Conservation (phyloP, 1,139 yeast species). For the Yamadazyma sp. region DNA sequence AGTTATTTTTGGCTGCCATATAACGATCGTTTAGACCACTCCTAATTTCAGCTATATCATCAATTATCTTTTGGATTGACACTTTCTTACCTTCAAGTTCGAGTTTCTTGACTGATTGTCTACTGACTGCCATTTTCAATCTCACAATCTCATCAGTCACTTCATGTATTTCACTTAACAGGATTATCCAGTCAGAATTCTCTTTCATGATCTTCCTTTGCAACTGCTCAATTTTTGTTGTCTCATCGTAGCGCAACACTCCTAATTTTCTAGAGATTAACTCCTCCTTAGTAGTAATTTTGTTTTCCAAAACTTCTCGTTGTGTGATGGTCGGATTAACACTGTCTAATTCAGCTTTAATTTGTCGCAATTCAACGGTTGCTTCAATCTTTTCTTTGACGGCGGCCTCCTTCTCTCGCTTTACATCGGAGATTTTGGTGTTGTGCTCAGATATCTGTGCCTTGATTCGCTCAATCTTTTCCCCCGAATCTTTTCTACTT, state of each 20-base stretch:
- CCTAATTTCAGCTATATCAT: conserved; percentile 34
- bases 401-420: not conserved
- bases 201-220: conserved; percentile 7
- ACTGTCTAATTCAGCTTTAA: not conserved
- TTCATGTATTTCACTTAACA: not conserved
- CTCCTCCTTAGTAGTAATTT: conserved; percentile 9
- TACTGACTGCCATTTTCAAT: conserved; percentile 13
- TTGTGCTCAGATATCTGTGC: not conserved
- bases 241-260: conserved; percentile 11
- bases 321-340: not conserved
- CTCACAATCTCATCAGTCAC: not conserved
- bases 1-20: conserved; percentile 38
- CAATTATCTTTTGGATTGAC: conserved; percentile 30
- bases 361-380: not conserved
- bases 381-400: not conserved
- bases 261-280: conserved; percentile 3
- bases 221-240: conserved; percentile 12
- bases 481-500: conserved; percentile 19
- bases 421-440: not conserved
- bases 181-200: conserved; percentile 2
- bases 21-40: conserved; percentile 30
- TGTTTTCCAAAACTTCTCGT: conserved; percentile 8
- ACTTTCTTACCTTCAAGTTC: conserved; percentile 24
- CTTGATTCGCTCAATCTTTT: not conserved
- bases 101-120: conserved; percentile 17